Conservation (phyloP, 2,329 filamentous ascomycete genomes). For the Apiospora marii region DNA sequence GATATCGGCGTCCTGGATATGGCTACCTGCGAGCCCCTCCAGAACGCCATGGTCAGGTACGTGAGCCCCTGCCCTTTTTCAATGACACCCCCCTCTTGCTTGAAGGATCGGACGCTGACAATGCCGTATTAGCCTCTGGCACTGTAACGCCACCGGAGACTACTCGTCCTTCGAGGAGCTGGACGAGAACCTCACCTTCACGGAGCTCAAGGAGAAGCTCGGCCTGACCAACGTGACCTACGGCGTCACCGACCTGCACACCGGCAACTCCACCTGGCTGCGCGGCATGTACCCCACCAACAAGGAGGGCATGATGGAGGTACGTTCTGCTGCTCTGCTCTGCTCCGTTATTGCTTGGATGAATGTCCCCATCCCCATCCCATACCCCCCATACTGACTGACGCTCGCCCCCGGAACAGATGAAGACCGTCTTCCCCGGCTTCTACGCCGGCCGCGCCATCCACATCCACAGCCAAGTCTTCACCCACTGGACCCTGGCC, state of each 20-base stretch:
- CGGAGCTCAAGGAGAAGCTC: background rate
- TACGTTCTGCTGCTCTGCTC: too few relatives aligned
- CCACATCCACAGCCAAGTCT: conserved; percentile 37
- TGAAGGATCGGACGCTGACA: background rate
- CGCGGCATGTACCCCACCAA: conserved; percentile 15
- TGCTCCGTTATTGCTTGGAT: too few relatives aligned
- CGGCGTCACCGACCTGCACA: conserved; percentile 17
- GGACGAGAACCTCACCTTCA: background rate
- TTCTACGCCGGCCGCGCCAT: conserved; percentile 37
- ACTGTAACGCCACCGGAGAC: conserved; percentile 27
- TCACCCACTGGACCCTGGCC: conserved; percentile 33
- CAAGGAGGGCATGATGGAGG: conserved; percentile 12
- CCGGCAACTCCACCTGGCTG: conserved; percentile 2
- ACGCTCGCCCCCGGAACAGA: background rate
- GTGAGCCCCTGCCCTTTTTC: background rate
- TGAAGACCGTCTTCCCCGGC: conserved; percentile 33
- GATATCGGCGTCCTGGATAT: conserved; percentile 27
- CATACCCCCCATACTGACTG: background rate
- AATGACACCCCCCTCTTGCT: background rate
- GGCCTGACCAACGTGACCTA: conserved; percentile 10
- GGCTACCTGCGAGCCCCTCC: conserved; percentile 28
- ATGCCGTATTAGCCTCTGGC: conserved; percentile 21
- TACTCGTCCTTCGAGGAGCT: conserved; percentile 8
- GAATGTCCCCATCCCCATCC: too few relatives aligned
- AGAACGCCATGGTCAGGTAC: conserved; percentile 22